Conservation (phyloP, 208 protist genomes). For the Leishmania tarentolae region DNA sequence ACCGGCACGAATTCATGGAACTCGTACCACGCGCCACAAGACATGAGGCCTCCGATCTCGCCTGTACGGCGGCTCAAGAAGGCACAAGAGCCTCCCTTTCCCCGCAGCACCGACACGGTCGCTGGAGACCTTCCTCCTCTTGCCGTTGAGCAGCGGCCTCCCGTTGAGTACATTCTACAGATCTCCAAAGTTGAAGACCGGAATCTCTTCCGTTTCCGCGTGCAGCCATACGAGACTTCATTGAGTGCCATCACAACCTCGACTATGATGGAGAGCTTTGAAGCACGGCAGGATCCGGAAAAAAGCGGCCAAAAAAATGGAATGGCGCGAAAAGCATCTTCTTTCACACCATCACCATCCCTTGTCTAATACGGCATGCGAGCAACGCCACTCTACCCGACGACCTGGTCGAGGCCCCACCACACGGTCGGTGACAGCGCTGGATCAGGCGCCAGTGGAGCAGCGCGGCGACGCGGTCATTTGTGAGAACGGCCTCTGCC, state of each 20-base stretch:
- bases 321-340: background rate
- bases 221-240: background rate
- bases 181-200: background rate
- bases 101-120: background rate
- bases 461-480: background rate
- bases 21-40: background rate
- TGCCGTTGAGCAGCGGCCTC: background rate
- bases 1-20: background rate
- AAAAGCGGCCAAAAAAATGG: too few relatives aligned
- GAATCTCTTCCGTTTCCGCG: background rate
- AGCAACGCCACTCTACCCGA: background rate
- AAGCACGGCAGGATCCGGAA: background rate
- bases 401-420: background rate
- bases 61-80: background rate
- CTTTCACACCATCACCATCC: background rate
- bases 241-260: background rate
- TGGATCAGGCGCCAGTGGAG: background rate
- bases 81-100: background rate
- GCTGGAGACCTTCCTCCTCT: background rate
- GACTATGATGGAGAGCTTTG: background rate
- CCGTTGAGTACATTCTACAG: background rate
- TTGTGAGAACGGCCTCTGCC: background rate
- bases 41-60: background rate
- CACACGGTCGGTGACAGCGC: background rate
- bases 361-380: background rate